phyloP scores from a whole-genome alignment of 495 filamentous ascomycete genomes.

The Massariosphaeria phaeospora region DNA sequence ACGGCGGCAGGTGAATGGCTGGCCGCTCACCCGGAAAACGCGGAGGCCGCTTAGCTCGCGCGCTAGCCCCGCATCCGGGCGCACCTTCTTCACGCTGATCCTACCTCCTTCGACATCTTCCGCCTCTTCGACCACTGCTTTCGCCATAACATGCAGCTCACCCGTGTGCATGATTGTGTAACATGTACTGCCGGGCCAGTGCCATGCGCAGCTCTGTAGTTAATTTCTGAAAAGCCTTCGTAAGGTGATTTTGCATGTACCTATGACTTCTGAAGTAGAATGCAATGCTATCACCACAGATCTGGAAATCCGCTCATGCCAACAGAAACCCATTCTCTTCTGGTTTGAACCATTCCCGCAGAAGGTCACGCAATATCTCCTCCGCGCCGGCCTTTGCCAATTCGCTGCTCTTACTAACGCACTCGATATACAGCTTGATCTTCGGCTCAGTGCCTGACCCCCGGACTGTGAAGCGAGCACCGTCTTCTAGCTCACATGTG shows the following conservation, averaged over 20 bases:
- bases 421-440: constrained; percentile 45
- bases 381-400: constrained; percentile 51
- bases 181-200: no score
- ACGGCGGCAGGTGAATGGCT: neutral
- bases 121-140: no score
- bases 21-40: constrained; percentile 10
- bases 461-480: constrained; percentile 61
- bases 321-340: constrained; percentile 30
- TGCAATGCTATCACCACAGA: neutral
- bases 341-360: constrained; percentile 54
- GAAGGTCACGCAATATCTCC: constrained; percentile 49
- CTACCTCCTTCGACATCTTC: no score
- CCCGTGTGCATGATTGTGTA: no score
- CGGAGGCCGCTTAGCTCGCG: constrained; percentile 13
- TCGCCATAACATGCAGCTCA: no score
- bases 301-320: constrained; percentile 14
- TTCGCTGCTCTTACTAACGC: constrained; percentile 31
- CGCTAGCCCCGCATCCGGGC: constrained; percentile 6
- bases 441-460: constrained; percentile 67
- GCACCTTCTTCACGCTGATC: no score
- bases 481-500: constrained; percentile 60
- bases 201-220: no score
- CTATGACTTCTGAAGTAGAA: no score
- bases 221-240: no score
- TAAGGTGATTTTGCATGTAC: no score